phyloP scores from a whole-genome alignment of 2,329 filamentous ascomycete species.

The Hypoxylon sp. region DNA sequence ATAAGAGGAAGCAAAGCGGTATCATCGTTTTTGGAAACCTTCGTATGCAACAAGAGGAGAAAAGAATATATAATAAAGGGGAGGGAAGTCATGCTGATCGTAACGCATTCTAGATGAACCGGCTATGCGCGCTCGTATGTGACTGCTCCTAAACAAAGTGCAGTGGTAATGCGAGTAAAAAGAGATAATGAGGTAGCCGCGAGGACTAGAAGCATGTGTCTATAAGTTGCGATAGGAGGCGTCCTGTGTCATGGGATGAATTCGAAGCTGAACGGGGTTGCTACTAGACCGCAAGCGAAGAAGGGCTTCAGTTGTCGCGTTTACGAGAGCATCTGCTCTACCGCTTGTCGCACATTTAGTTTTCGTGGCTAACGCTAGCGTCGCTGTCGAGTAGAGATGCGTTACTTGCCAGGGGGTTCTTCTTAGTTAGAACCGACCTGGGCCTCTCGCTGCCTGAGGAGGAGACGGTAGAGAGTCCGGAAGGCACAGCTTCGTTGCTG shows the following conservation, averaged over 20 bases:
- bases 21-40: slow-evolving; percentile 1
- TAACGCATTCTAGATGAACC: slow-evolving; percentile 11
- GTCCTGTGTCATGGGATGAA: too few relatives aligned
- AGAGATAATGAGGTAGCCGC: too few relatives aligned
- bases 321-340: neutral
- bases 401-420: slow-evolving; percentile 48
- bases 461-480: slow-evolving; percentile 23
- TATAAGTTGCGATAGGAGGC: neutral
- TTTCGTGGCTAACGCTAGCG: slow-evolving; percentile 7
- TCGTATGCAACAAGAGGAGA: slow-evolving; percentile 1
- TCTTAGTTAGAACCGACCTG: slow-evolving; percentile 48
- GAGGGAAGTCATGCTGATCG: neutral
- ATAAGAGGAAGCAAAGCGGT: neutral
- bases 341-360: neutral
- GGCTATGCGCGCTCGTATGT: slow-evolving; percentile 7
- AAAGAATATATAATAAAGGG: too few relatives aligned
- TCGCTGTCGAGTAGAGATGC: slow-evolving; percentile 28
- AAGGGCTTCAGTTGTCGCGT: neutral
- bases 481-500: slow-evolving; percentile 46
- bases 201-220: slow-evolving; percentile 1
- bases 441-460: slow-evolving; percentile 43
- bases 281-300: too few relatives aligned
- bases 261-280: neutral
- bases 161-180: slow-evolving; percentile 4
- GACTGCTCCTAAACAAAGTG: neutral